Evolutionary conservation across 441 rosid genomes (phyloP).

Genomic region (Manihot esculenta): DNA sequence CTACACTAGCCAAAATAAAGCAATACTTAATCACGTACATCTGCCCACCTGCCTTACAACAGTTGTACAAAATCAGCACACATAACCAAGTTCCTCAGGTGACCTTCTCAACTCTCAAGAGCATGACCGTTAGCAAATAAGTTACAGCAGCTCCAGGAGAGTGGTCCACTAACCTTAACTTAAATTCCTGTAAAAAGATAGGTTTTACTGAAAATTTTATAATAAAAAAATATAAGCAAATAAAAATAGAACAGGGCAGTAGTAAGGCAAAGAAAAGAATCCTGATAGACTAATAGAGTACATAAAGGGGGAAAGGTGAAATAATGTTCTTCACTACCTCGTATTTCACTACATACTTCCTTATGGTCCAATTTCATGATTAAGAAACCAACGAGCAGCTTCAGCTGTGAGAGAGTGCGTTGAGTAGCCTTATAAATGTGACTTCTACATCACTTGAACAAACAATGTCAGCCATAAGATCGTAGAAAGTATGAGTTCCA

Average conservation of each 20-base stretch:
- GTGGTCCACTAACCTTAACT: slow-evolving; percentile 91
- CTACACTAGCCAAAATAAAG: too few relatives aligned
- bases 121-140: too few relatives aligned
- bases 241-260: not conserved
- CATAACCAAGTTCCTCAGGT: too few relatives aligned
- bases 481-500: slow-evolving; percentile 82
- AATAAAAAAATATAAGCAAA: not conserved
- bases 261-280: not conserved
- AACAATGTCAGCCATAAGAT: slow-evolving; percentile 78
- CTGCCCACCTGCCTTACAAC: too few relatives aligned
- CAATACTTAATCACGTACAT: too few relatives aligned
- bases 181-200: slow-evolving; percentile 69
- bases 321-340: slow-evolving; percentile 42
- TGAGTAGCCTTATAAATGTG: slow-evolving; percentile 81
- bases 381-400: slow-evolving; percentile 92
- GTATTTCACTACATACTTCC: slow-evolving; percentile 60
- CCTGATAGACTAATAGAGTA: not conserved
- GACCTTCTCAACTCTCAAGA: too few relatives aligned
- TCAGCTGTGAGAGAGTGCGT: slow-evolving; percentile 94
- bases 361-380: slow-evolving; percentile 69
- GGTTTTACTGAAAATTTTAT: slow-evolving; percentile 24
- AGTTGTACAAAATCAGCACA: too few relatives aligned
- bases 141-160: slow-evolving; percentile 89
- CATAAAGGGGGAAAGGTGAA: not conserved
- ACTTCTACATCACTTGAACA: slow-evolving; percentile 75